Evolutionary conservation across 805 yeast species (phyloP).

Genomic region (Pichia phayaonensis): DNA sequence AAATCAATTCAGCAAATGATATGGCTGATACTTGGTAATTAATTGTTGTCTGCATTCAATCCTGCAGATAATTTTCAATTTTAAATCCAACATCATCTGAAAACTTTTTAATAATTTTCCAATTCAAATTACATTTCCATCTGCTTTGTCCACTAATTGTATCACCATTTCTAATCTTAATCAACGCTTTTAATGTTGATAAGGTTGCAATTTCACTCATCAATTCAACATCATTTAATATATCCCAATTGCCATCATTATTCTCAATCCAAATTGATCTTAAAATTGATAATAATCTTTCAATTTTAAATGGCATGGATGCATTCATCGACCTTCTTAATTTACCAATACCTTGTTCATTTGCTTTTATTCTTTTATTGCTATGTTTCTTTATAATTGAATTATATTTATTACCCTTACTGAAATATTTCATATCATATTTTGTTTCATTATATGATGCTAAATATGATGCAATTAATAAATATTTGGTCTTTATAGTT

Average conservation of each 20-base stretch:
- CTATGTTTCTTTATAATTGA: conserved; percentile 32
- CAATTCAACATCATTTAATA: conserved; percentile 29
- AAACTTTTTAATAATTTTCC: conserved; percentile 53
- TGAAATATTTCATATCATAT: conserved; percentile 62
- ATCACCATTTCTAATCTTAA: conserved; percentile 25
- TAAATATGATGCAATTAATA: conserved; percentile 74
- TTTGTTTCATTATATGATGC: conserved; percentile 72
- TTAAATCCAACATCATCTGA: conserved; percentile 62
- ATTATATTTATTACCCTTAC: conserved; percentile 47
- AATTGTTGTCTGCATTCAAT: conserved; percentile 1
- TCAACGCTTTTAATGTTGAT: conserved; percentile 26
- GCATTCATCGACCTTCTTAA: conserved; percentile 56
- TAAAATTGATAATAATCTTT: conserved; percentile 71
- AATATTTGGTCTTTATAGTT: conserved; percentile 54
- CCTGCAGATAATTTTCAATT: conserved; percentile 48
- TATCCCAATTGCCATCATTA: conserved; percentile 30
- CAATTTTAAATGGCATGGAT: conserved; percentile 71
- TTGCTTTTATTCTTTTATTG: conserved; percentile 14
- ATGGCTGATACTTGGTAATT: conserved; percentile 22
- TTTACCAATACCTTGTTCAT: conserved; percentile 33
- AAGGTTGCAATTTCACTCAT: conserved; percentile 32
- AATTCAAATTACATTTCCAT: conserved; percentile 74
- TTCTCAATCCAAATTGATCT: conserved; percentile 51
- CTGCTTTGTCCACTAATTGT: conserved; percentile 58
- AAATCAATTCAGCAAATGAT: conserved; percentile 17